Evolutionary conservation across 2,329 filamentous ascomycete species (phyloP), one percentile per base, ranked within the genome.

Genomic region (Aspergillus novofumigatus): DNA sequence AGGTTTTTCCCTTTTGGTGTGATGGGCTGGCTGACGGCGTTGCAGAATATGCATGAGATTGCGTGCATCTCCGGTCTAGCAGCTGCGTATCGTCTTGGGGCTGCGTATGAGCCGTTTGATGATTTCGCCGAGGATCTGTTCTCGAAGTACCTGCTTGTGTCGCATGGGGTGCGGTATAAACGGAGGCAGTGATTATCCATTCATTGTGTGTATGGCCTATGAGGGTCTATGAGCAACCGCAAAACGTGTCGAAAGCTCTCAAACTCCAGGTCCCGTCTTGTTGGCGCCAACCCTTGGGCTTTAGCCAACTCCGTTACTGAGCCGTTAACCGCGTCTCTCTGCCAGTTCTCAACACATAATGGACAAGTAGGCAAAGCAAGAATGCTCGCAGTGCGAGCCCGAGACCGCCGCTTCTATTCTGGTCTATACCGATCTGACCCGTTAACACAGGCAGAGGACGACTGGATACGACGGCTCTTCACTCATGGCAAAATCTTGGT

Each of bases 11-110:
- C n/a, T n/a, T n/a, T n/a, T n/a, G 3, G 3, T 4, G 17, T 42
- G 2, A 20, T n/a, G 20, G 20, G 9, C 14, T 45, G 21, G 56
- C 44, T 49, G 49, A 32, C 11, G 1, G 29, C 8, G 10, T 38
- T 17, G 23, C 23, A 72, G 66, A 75, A 76, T 57, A 83, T 83
- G 76, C 81, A 91, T 63, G 88, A 91, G 66, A 78, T 89, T 9
- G 88, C 88, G 1, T 86, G 86, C 56, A 86, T 91, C 51, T 85
- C 82, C 55, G 87, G 88, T 0, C 88, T 90, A 50, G 85, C 86
- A 3, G 88, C 87, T 2, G 88, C 87, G 0, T 88, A 88, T 54
- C 82, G 84, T 49, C 75, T 90, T 0, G 88, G 88, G 0, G 88
- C 87, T 0, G 76, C 79, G 1, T 90, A 90, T 64, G 68, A 72